Conservation (phyloP, 2,329 filamentous ascomycete species). For the Cyphellophora attinorum region DNA sequence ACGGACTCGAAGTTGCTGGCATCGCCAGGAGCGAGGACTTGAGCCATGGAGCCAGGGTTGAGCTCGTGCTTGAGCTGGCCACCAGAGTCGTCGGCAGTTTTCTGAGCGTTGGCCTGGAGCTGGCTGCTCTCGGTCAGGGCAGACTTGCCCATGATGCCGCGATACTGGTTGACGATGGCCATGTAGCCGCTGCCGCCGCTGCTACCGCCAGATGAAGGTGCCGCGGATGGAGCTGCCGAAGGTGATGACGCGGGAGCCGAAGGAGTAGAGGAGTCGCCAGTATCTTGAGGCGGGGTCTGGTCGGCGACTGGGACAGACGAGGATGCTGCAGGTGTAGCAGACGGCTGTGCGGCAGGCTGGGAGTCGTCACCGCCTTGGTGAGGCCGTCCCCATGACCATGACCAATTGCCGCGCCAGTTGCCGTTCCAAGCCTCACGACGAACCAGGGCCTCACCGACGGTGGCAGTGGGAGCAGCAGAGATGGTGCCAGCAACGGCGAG, state of each 20-base stretch:
- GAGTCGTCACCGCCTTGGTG: neutral
- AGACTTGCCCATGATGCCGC: conserved; percentile 10
- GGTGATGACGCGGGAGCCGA: neutral
- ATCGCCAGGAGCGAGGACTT: conserved; percentile 17
- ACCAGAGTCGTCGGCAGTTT: conserved; percentile 13
- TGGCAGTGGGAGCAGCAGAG: conserved; percentile 20
- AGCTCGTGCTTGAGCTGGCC: conserved; percentile 15
- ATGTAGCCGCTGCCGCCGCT: conserved; percentile 8
- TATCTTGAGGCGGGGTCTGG: neutral
- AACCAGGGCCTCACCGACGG: conserved; percentile 1
- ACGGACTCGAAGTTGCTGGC: conserved; percentile 16
- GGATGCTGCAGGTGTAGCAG: neutral
- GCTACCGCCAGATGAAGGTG: neutral
- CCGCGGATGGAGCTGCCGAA: neutral
- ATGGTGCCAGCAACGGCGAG: conserved; percentile 21
- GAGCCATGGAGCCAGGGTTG: conserved; percentile 17
- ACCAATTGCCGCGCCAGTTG: neutral
- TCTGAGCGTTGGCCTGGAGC: conserved; percentile 16
- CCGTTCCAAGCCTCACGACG: conserved; percentile 9
- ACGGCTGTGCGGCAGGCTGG: neutral
- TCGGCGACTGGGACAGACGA: neutral
- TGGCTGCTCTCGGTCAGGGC: conserved; percentile 11
- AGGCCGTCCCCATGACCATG: neutral
- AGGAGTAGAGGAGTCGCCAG: neutral
- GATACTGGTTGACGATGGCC: conserved; percentile 13